Conservation (phyloP, 2,329 filamentous ascomycete species). For the Talaromyces sp. region DNA sequence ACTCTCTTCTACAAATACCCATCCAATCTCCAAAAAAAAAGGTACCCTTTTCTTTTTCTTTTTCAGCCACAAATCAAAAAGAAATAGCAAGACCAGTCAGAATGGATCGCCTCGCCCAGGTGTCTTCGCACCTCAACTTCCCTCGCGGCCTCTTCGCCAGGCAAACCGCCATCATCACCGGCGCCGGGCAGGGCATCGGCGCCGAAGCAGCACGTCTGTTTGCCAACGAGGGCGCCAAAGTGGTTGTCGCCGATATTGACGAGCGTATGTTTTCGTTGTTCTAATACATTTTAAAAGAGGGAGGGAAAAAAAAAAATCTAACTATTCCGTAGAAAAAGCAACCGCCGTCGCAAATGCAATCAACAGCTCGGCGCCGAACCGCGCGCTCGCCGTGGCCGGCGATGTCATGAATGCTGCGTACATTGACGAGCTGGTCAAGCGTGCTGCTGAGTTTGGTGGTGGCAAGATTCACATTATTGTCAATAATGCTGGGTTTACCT, state of each 20-base stretch:
- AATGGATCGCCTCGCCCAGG: conserved; percentile 61
- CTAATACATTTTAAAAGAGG: background rate
- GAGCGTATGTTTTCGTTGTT: conserved; percentile 45
- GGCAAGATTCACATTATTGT: conserved; percentile 90
- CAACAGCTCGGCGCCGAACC: conserved; percentile 57
- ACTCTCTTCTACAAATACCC: background rate
- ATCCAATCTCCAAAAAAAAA: too few relatives aligned
- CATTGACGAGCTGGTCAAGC: conserved; percentile 66
- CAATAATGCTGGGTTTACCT: conserved; percentile 89
- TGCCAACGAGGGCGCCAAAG: conserved; percentile 81
- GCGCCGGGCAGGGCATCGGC: conserved; percentile 81
- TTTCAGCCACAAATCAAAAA: background rate
- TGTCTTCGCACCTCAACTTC: conserved; percentile 76
- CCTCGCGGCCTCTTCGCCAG: conserved; percentile 72
- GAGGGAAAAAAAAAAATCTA: background rate
- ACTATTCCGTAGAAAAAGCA: conserved; percentile 58
- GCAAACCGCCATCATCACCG: conserved; percentile 84
- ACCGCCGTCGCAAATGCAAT: conserved; percentile 65
- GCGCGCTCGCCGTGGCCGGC: conserved; percentile 69
- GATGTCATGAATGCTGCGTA: conserved; percentile 71
- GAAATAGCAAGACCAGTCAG: conserved; percentile 20
- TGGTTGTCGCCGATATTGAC: conserved; percentile 81
- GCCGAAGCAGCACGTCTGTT: conserved; percentile 78
- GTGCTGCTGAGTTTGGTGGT: conserved; percentile 72
- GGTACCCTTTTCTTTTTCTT: too few relatives aligned